Evolutionary conservation across 495 filamentous ascomycete genomes (phyloP), one percentile per base, ranked within the genome.

Genomic region (Patellaria atrata): DNA sequence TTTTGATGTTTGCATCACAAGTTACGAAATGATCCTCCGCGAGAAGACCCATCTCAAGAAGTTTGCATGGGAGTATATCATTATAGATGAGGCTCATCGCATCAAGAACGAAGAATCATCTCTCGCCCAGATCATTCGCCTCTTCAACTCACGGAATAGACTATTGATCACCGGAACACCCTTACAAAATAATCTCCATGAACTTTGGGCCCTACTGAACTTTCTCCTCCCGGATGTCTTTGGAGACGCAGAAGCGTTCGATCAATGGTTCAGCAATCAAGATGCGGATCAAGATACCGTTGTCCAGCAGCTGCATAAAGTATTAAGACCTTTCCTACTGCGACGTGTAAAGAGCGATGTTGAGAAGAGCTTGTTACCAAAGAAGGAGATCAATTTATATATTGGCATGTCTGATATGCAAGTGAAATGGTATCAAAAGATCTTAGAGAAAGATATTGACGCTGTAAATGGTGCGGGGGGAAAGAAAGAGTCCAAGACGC

Each of bases 31-130:
- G 82, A 79, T 99, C 38, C 67, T 99, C 2, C 73, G 89, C 26
- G 91, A 99, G 52, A 96, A 99, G 60, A 66, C 82, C 0, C 83
- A 93, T 49, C 59, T 99, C 28, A 91, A 91, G 62, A 96, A 96
- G 56, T 91, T 96, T 51, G 84, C 91, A 0, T 99, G 91, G 91
- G 89, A 99, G 54, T 99, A 99, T 54, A 96, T 99, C 57, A 94
- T 99, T 54, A 93, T 99, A 35, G 91, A 99, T 50, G 91, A 99
- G 53, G 91, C 91, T 3, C 91, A 99, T 54, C 83, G 91, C 14
- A 96, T 99, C 64, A 99, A 99, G 61, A 99, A 99, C 56, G 91
- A 99, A 55, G 83, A 94, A 55, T 99, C 91, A 0, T 91, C 91
- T 2, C 65, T 99, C 3, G 84, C 91, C 1, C 89, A 99, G 47